Percentiles rank a stretch among this genome's conserved stretches.
Conservation (phyloP, 345 rosid genomes). For the Pistacia atlantica region DNA sequence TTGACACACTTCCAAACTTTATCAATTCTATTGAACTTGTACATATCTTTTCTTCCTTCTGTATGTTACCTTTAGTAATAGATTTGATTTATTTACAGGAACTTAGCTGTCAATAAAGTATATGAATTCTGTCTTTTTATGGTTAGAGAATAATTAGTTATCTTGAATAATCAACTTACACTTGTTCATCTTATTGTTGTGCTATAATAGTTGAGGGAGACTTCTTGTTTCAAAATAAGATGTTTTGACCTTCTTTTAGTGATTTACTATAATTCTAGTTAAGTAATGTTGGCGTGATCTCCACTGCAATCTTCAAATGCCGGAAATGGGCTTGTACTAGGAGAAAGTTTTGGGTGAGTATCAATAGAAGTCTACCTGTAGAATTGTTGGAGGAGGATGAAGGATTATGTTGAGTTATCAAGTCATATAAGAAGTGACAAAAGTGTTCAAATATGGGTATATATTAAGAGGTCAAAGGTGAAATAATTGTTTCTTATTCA, state of each 20-base stretch:
- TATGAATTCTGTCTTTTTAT: neutral
- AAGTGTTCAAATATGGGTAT: neutral
- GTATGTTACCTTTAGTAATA: neutral
- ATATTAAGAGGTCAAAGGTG: neutral
- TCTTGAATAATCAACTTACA: neutral
- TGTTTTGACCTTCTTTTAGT: neutral
- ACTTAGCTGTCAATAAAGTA: neutral
- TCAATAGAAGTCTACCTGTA: neutral
- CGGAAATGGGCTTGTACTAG: neutral
- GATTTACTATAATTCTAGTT: no score
- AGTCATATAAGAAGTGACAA: neutral
- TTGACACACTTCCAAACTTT: conserved; percentile 6
- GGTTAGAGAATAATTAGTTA: neutral
- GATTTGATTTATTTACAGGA: neutral
- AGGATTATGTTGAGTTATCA: neutral
- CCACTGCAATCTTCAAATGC: neutral
- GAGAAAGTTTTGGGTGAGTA: neutral
- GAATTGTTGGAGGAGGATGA: neutral
- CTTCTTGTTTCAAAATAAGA: neutral
- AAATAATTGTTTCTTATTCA: neutral
- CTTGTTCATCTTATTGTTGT: neutral
- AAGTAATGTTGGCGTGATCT: no score
- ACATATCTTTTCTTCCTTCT: neutral
- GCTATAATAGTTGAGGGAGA: neutral
- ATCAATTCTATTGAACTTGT: conserved; percentile 1